These are phyloP conservation scores for Artemisia tridentata DNA, from an alignment of 129 eudicot species.

Conservation along the genomic window DNA sequence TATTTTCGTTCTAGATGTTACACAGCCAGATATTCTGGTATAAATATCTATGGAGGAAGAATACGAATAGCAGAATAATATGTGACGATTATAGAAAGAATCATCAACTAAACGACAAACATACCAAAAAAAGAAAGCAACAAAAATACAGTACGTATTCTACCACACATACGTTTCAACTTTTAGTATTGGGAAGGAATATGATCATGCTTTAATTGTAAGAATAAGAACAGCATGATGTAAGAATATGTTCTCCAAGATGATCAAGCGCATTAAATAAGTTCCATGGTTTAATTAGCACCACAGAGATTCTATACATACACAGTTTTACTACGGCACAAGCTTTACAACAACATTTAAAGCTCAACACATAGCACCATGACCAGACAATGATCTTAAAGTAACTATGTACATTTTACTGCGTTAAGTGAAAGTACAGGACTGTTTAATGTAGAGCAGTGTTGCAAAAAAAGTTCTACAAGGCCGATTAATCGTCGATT, in stretches of 20 bases:
- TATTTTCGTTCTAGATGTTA: neutral
- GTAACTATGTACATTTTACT: too few species aligned
- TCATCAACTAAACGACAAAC: neutral
- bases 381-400: too few species aligned
- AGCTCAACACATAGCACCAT: neutral
- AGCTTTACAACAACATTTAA: neutral
- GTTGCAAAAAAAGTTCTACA: too few species aligned
- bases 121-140: neutral
- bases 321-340: neutral
- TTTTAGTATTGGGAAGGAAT: constrained; percentile 14
- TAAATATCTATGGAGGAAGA: neutral
- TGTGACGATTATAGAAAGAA: neutral
- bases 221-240: constrained; percentile 3
- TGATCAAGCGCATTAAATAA: constrained; percentile 4
- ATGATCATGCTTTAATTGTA: constrained; percentile 1
- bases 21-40: neutral
- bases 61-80: neutral
- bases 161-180: constrained; percentile 2
- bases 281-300: neutral
- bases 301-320: neutral
- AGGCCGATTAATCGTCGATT: too few species aligned
- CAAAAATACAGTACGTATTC: constrained; percentile 13
- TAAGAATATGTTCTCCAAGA: constrained; percentile 25
- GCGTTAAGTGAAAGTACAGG: too few species aligned
- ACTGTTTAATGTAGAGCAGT: too few species aligned